These are phyloP conservation scores for Lepiota venenata DNA, from an alignment of 768 basidiomycete genomes.

Conservation along the genomic window DNA sequence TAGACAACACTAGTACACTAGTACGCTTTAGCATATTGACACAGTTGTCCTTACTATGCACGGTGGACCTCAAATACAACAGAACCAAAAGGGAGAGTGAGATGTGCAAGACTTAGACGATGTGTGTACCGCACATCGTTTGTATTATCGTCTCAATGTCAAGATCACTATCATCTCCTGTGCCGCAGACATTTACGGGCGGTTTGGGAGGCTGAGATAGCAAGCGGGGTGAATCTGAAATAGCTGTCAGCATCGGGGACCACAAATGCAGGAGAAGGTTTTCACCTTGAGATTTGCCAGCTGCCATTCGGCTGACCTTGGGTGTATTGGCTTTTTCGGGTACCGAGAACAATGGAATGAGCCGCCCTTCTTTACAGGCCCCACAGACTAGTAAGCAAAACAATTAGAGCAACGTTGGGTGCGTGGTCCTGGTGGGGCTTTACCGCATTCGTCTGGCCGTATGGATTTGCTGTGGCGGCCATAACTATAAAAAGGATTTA, in stretches of 20 bases:
- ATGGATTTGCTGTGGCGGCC: conserved; percentile 77
- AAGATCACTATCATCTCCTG: conserved; percentile 24
- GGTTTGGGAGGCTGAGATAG: background rate
- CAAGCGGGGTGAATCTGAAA: conserved; percentile 32
- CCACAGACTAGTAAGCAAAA: conserved; percentile 56
- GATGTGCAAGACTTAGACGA: background rate
- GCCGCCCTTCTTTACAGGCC: conserved; percentile 54
- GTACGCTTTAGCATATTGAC: background rate
- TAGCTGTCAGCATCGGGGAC: background rate
- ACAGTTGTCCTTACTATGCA: background rate
- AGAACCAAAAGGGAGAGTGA: background rate
- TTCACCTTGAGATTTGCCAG: conserved; percentile 44
- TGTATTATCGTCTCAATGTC: conserved; percentile 29
- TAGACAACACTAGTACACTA: background rate
- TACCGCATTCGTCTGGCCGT: conserved; percentile 58
- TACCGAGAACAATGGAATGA: conserved; percentile 50
- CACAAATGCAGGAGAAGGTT: background rate
- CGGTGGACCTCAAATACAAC: background rate
- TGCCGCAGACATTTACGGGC: background rate
- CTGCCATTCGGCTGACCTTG: conserved; percentile 41
- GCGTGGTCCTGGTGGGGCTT: conserved; percentile 19
- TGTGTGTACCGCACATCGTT: conserved; percentile 17
- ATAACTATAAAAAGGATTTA: conserved; percentile 43
- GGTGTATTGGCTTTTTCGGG: conserved; percentile 28
- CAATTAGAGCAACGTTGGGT: background rate